Percentiles rank a stretch among this genome's conserved stretches.
Conservation (phyloP, 305 asterid species). For the Fraxinus sp. region DNA sequence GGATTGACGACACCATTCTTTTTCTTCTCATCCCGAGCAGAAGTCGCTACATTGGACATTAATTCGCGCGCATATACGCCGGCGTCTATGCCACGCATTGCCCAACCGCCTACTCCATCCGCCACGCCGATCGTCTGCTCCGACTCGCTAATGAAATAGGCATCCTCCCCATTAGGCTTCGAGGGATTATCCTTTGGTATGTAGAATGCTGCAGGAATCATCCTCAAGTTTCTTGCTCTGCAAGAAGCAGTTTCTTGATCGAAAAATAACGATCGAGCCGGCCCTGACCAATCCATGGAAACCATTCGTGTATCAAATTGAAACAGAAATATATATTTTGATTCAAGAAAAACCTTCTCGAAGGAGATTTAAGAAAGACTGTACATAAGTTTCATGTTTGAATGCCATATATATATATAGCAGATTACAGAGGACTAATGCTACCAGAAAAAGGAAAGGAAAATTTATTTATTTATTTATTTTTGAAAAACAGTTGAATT, state of each 20-base stretch:
- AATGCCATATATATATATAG: not conserved
- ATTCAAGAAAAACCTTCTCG: not conserved
- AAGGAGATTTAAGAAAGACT: not conserved
- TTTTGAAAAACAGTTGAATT: not conserved
- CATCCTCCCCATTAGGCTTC: conserved; percentile 51
- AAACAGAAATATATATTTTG: not conserved
- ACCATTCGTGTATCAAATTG: not conserved
- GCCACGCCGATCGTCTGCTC: conserved; percentile 42
- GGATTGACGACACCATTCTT: conserved; percentile 24
- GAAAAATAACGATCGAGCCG: not conserved
- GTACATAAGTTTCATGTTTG: not conserved
- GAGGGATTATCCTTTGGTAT: conserved; percentile 32
- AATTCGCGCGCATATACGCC: conserved; percentile 33
- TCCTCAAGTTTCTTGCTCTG: conserved; percentile 1
- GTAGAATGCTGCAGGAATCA: conserved; percentile 31
- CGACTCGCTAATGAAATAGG: conserved; percentile 29
- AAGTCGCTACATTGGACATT: conserved; percentile 27
- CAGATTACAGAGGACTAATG: not conserved
- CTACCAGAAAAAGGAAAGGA: not conserved
- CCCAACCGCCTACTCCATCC: conserved; percentile 53
- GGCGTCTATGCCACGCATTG: conserved; percentile 21
- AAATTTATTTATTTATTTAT: too few relatives aligned
- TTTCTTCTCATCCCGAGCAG: conserved; percentile 29
- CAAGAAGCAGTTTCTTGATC: not conserved
- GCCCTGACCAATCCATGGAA: not conserved